Base-by-base conservation (phyloP, 1,139 yeast species). In the Waltiozyma solani region DNA sequence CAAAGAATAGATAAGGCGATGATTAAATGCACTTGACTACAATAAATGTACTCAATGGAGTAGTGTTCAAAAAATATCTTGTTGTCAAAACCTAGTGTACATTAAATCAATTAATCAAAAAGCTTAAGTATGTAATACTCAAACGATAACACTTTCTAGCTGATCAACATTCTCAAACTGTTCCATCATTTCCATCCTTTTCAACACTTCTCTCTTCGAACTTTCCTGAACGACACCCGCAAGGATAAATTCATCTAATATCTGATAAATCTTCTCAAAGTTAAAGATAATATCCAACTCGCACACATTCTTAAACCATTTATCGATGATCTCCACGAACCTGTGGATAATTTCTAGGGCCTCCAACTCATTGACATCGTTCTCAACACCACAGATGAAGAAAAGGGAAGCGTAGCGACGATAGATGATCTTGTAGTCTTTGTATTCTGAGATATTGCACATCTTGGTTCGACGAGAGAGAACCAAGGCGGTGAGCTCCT, bases 311-410 rank as follows among this genome's bases (percentile, higher is more conserved):
- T 96, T 97, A 56, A 85, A 91, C 51, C 87, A 77, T 54, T 83
- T 81, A 65, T 91, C 99, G 95, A 91, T 86, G 51, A 85, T 87
- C 59, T 93, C 98, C 37, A 93, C 99, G 57, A 80, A 93, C 43
- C 97, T 69, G 57, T 93, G 98, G 39, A 93, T 80, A 24, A 83
- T 68, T 53, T 93, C 98, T 43, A 93, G 66, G 1, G 94, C 78
- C 40, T 86, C 63, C 49, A 93, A 69, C 58, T 91, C 98, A 56
- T 93, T 93, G 54, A 85, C 96, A 40, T 78, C 84, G 32, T 73
- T 71, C 33, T 82, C 89, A 34, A 89, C 76, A 0, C 96, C 96
- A 34, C 86, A 83, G 37, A 91, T 73, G 62, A 91, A 91, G 53
- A 84, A 91, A 40, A 91, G 65, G 38, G 96, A 85, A 1, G 98